phyloP scores from a whole-genome alignment of 2,329 filamentous ascomycete species.

The Aureobasidium sp. region DNA sequence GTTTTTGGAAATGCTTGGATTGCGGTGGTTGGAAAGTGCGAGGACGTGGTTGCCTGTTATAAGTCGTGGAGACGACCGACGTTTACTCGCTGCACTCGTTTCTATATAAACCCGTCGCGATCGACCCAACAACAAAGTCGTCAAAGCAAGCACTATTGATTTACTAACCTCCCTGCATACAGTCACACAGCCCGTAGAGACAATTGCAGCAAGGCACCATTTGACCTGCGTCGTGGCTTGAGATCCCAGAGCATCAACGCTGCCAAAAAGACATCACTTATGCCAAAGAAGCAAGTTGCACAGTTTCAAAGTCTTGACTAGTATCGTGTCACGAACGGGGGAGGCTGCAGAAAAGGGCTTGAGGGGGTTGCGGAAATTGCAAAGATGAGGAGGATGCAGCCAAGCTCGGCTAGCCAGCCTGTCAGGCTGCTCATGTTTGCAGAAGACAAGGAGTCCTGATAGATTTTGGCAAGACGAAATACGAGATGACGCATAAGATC shows the following conservation, averaged over 20 bases:
- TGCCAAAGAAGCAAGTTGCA: neutral
- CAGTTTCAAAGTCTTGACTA: slow-evolving; percentile 6
- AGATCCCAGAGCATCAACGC: neutral
- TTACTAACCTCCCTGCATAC: slow-evolving; percentile 2
- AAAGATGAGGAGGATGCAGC: slow-evolving; percentile 2
- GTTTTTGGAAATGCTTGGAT: neutral
- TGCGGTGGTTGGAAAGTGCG: neutral
- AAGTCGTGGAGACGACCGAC: neutral
- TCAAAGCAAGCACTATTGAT: neutral
- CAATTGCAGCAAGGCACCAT: neutral
- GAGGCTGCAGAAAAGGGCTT: neutral
- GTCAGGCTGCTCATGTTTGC: neutral
- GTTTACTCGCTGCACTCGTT: neutral
- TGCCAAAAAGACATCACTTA: neutral
- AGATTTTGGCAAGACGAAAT: neutral
- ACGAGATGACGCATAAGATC: slow-evolving; percentile 8
- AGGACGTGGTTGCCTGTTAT: neutral
- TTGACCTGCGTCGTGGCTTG: slow-evolving; percentile 6
- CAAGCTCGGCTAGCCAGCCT: slow-evolving; percentile 6
- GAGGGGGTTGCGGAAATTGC: neutral
- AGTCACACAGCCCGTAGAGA: neutral
- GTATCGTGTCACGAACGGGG: slow-evolving; percentile 3
- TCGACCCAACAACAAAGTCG: neutral
- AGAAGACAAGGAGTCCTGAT: neutral
- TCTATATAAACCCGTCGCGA: neutral